A percentile compares a stretch with the other conserved stretches of the same genome.
Conservation (phyloP, 164 flowering plant genomes). For the Warburgia ugandensis region DNA sequence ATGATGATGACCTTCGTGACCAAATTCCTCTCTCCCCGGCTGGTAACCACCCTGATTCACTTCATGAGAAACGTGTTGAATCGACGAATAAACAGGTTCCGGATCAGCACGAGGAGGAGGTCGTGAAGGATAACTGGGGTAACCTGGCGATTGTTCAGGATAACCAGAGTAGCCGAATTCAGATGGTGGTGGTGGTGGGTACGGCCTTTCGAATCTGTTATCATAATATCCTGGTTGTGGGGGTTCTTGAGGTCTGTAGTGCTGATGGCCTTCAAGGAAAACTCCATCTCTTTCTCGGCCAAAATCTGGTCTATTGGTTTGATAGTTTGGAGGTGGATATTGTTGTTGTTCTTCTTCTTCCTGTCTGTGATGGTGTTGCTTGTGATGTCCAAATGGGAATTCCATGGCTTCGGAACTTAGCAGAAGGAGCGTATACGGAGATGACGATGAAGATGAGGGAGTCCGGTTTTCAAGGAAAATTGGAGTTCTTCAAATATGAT, state of each 20-base stretch:
- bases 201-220: neutral
- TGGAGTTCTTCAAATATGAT: no score
- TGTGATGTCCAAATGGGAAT: constrained; percentile 11
- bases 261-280: no score
- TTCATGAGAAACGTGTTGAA: constrained; percentile 15
- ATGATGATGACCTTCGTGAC: constrained; percentile 2
- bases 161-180: neutral
- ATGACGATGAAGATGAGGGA: no score
- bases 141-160: neutral
- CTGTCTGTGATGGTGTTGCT: constrained; percentile 7
- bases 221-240: no score
- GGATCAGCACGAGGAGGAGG: constrained; percentile 1
- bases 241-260: no score
- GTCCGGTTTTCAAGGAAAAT: no score
- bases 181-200: neutral
- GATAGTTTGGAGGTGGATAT: neutral
- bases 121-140: no score
- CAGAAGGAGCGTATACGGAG: no score
- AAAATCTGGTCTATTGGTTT: neutral
- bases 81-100: constrained; percentile 1
- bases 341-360: neutral
- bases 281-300: no score
- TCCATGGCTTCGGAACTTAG: no score
- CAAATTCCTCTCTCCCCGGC: constrained; percentile 8
- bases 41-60: neutral